A percentile compares a stretch with the other conserved stretches of the same genome.
These are phyloP conservation scores for Ceratocystis cubensis DNA, from an alignment of 2,329 filamentous ascomycete genomes.

Conservation along the genomic window DNA sequence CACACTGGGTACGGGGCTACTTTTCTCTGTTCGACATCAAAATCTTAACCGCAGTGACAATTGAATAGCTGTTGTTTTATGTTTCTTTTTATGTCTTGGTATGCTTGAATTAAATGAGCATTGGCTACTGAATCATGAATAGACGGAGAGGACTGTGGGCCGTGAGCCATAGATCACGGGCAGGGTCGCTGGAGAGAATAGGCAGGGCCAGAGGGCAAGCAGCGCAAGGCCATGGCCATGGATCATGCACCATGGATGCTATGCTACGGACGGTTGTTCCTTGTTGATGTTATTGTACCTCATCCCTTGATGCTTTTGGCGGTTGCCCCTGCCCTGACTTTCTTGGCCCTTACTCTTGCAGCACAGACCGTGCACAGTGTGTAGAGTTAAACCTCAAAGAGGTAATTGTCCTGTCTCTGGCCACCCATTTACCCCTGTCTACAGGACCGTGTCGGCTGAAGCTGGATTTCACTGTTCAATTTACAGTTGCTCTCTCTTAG, in stretches of 20 bases:
- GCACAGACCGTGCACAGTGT: constrained; percentile 16
- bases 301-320: constrained; percentile 9
- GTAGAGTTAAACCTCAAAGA: constrained; percentile 11
- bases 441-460: constrained; percentile 17
- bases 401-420: constrained; percentile 13
- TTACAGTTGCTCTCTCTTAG: constrained; percentile 18
- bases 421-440: constrained; percentile 9
- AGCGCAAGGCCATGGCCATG: not conserved
- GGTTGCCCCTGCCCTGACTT: constrained; percentile 4
- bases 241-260: not conserved
- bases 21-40: too few relatives aligned
- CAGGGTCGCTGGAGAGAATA: too few relatives aligned
- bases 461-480: constrained; percentile 15
- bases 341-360: constrained; percentile 4
- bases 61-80: too few relatives aligned
- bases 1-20: not conserved
- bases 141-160: not conserved
- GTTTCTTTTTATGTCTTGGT: too few relatives aligned
- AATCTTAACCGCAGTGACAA: too few relatives aligned
- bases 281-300: not conserved
- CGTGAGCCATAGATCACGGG: not conserved
- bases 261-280: not conserved
- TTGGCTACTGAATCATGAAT: too few relatives aligned
- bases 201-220: too few relatives aligned
- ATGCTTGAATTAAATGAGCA: too few relatives aligned